Percentiles rank a stretch among this genome's conserved stretches.
phyloP scores from a whole-genome alignment of 2,329 filamentous ascomycete genomes.

The Ophiocordyceps camponoti-rufipedis region DNA sequence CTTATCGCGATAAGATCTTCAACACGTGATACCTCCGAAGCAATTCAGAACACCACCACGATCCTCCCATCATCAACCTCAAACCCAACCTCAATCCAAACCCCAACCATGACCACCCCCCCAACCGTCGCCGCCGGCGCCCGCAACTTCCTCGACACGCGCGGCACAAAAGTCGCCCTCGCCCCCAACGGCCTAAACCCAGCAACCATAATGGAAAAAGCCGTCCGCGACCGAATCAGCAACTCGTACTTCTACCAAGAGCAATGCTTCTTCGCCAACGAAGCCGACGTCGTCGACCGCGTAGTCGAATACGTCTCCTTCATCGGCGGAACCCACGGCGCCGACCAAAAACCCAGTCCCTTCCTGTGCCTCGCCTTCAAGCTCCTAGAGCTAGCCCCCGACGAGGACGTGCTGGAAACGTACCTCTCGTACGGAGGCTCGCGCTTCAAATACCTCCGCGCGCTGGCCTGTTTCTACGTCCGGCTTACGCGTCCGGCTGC shows the following conservation, averaged over 20 bases:
- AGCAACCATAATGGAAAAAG: slow-evolving; percentile 89
- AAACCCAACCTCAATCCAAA: neutral
- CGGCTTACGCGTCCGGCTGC: slow-evolving; percentile 67
- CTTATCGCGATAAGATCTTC: neutral
- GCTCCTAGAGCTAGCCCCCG: slow-evolving; percentile 71
- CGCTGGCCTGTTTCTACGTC: slow-evolving; percentile 85
- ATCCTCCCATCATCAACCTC: neutral
- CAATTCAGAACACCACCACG: neutral
- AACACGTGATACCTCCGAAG: neutral
- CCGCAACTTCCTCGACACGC: slow-evolving; percentile 70
- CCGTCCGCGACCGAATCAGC: slow-evolving; percentile 85
- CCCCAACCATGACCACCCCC: slow-evolving; percentile 15
- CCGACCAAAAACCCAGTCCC: slow-evolving; percentile 69
- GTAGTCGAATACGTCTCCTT: slow-evolving; percentile 67
- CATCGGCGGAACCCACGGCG: slow-evolving; percentile 76
- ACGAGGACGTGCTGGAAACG: slow-evolving; percentile 58
- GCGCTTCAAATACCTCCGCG: slow-evolving; percentile 72
- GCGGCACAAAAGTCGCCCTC: slow-evolving; percentile 58
- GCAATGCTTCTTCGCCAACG: slow-evolving; percentile 91
- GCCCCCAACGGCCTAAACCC: slow-evolving; percentile 82
- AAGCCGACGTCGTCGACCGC: slow-evolving; percentile 66
- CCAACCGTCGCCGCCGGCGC: slow-evolving; percentile 61
- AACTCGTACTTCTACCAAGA: slow-evolving; percentile 98
- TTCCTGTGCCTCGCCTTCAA: slow-evolving; percentile 94
- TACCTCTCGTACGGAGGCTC: slow-evolving; percentile 64